Evolutionary conservation across 129 eudicot genomes (phyloP).

Genomic region (Escallonia rubra): DNA sequence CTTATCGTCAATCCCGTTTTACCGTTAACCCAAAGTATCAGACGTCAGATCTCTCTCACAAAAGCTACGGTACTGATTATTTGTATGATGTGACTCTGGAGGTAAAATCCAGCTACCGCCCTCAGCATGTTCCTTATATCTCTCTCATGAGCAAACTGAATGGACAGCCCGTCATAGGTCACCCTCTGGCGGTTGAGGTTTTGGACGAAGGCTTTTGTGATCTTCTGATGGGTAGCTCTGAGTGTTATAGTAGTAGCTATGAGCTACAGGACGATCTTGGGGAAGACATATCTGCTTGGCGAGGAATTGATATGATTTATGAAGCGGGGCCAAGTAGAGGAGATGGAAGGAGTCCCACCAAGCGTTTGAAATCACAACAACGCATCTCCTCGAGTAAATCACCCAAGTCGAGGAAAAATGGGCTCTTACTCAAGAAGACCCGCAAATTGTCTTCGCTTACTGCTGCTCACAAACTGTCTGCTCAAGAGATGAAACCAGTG

Average conservation of each 20-base stretch:
- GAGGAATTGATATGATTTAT: slow-evolving; percentile 15
- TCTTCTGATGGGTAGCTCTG: slow-evolving; percentile 29
- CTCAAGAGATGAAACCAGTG: slow-evolving; percentile 22
- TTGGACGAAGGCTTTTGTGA: slow-evolving; percentile 48
- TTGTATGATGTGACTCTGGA: slow-evolving; percentile 59
- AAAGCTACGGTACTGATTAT: slow-evolving; percentile 21
- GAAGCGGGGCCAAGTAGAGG: slow-evolving; percentile 12
- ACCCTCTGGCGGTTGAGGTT: slow-evolving; percentile 56
- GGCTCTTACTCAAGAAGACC: slow-evolving; percentile 55
- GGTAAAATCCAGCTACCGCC: slow-evolving; percentile 38
- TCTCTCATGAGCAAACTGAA: slow-evolving; percentile 62
- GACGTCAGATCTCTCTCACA: slow-evolving; percentile 34
- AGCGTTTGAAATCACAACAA: neutral
- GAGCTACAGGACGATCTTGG: slow-evolving; percentile 26
- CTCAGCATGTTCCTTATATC: slow-evolving; percentile 56
- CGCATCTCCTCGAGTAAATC: slow-evolving; percentile 20
- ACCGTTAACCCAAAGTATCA: slow-evolving; percentile 41
- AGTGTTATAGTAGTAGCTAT: slow-evolving; percentile 49
- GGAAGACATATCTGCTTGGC: slow-evolving; percentile 8
- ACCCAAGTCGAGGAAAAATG: slow-evolving; percentile 31
- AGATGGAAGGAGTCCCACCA: slow-evolving; percentile 9
- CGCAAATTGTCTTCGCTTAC: slow-evolving; percentile 65
- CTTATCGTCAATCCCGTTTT: slow-evolving; percentile 48
- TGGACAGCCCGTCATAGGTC: slow-evolving; percentile 57
- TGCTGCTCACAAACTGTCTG: slow-evolving; percentile 30